Base-by-base conservation (phyloP, 345 rosid species). In the Moricandia moricandioides region DNA sequence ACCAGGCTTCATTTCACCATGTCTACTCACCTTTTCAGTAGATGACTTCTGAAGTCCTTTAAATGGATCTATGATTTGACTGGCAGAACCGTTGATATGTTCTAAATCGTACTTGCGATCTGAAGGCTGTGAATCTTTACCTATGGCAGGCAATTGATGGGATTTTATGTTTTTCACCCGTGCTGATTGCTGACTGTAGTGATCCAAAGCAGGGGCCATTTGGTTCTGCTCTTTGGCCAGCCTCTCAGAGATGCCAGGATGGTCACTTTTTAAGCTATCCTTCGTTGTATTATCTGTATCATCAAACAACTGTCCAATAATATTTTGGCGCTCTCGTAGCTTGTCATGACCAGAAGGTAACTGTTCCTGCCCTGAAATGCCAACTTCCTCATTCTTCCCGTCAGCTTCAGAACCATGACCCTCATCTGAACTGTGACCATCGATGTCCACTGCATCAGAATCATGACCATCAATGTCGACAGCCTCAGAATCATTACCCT, bases 251-350 rank as follows among this genome's bases (percentile, higher is more conserved):
- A 84, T 83, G 74, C 80, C 87, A 70, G 87, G 84, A 62, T 70
- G 82, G 62, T 85, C 97, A 37, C 58, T 80, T 79, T 79, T 83
- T 31, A 78, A 69, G 79, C 72, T 80, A 70, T 73, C 91, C 76
- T 65, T 79, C 27, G 34, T 75, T 6, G 70, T 52, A 65, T 82
- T 83, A 62, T 85, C 90, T 52, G 83, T 82, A 65, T 89, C 97
- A 80, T 90, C 97, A 83, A 95, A 90, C 83, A 90, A 70, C 73
- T 84, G 89, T 70, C 96, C 97, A 61, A 89, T 89, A 79, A 89
- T 81, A 79, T 78, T 82, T 83, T 88, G 82, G 67, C 86, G 85
- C 73, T 85, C 89, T 67, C 40, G 82, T 61, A 79, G 70, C 34
- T 82, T 80, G 80, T 86, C 84, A 21, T 69, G 83, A 79, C 77